phyloP scores from a whole-genome alignment of 1,139 yeast species.

The Sugiyamaella neomexicana region DNA sequence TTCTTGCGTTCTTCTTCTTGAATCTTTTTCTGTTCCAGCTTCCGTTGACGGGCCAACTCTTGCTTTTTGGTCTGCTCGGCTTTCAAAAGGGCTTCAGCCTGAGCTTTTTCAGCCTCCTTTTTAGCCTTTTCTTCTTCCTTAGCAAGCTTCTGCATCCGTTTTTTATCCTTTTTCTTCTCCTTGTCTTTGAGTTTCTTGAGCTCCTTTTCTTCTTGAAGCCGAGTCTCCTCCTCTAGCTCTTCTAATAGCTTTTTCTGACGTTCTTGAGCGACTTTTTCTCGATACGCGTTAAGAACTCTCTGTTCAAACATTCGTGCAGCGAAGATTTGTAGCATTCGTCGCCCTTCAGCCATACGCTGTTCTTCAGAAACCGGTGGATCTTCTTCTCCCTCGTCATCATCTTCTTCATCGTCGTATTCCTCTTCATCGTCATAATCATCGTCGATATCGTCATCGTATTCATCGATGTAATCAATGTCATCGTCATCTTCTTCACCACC shows the following conservation, averaged over 20 bases:
- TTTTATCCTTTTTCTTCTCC: constrained; percentile 79
- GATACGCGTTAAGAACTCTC: constrained; percentile 68
- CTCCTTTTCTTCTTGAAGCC: constrained; percentile 66
- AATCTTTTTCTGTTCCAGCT: constrained; percentile 50
- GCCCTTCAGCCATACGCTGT: constrained; percentile 71
- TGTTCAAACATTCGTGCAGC: constrained; percentile 74
- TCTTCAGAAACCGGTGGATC: constrained; percentile 54
- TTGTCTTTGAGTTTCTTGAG: constrained; percentile 68
- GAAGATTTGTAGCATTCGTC: constrained; percentile 71
- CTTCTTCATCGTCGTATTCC: constrained; percentile 34
- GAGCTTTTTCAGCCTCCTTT: constrained; percentile 58
- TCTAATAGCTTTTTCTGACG: constrained; percentile 69
- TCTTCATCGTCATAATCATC: constrained; percentile 32
- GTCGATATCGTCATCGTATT: constrained; percentile 29
- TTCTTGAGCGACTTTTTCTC: constrained; percentile 72
- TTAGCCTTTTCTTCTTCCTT: constrained; percentile 71
- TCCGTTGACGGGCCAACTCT: constrained; percentile 56
- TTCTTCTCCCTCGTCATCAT: constrained; percentile 34
- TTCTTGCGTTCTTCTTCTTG: constrained; percentile 48
- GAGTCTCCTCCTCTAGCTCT: constrained; percentile 77
- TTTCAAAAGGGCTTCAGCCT: constrained; percentile 48
- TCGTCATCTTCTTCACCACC: constrained; percentile 40
- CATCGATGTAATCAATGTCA: constrained; percentile 30
- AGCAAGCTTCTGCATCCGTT: constrained; percentile 63
- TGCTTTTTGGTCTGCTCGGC: constrained; percentile 52